These are phyloP conservation scores for Triticum turgidum DNA, from an alignment of 176 grass and related monocot species.

Conservation along the genomic window DNA sequence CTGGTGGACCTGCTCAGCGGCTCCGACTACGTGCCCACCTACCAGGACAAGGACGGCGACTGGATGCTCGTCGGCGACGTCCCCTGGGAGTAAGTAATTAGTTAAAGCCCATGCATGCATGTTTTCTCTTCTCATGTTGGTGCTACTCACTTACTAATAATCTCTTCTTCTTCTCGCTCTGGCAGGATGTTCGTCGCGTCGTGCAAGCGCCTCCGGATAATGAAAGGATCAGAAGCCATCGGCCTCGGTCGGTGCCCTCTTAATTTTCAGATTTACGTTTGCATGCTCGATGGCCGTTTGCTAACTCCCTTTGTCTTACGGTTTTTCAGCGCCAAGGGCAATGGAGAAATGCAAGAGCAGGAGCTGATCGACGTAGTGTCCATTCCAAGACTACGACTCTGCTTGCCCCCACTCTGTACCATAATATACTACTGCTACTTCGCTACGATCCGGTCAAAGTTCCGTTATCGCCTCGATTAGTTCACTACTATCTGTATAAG, in stretches of 20 bases:
- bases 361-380: conserved; percentile 26
- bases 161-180: neutral
- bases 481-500: neutral
- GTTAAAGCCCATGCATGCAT: neutral
- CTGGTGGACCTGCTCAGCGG: conserved; percentile 44
- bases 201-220: conserved; percentile 85
- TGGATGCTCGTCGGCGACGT: conserved; percentile 93
- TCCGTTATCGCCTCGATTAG: neutral
- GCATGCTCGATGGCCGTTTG: neutral
- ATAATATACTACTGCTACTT: neutral
- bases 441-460: neutral
- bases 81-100: conserved; percentile 56
- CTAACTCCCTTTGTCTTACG: no score
- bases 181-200: conserved; percentile 83
- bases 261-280: neutral
- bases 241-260: conserved; percentile 58
- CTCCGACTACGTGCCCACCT: conserved; percentile 66
- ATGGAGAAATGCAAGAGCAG: conserved; percentile 80
- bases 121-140: neutral
- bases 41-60: conserved; percentile 95
- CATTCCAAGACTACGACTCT: neutral
- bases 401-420: conserved; percentile 12
- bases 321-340: conserved; percentile 60
- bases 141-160: neutral
- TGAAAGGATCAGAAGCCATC: conserved; percentile 84